Percentiles rank a stretch among this genome's conserved stretches.
Evolutionary conservation across 2,329 filamentous ascomycete species (phyloP).

Genomic region (Colletotrichum tabaci): DNA sequence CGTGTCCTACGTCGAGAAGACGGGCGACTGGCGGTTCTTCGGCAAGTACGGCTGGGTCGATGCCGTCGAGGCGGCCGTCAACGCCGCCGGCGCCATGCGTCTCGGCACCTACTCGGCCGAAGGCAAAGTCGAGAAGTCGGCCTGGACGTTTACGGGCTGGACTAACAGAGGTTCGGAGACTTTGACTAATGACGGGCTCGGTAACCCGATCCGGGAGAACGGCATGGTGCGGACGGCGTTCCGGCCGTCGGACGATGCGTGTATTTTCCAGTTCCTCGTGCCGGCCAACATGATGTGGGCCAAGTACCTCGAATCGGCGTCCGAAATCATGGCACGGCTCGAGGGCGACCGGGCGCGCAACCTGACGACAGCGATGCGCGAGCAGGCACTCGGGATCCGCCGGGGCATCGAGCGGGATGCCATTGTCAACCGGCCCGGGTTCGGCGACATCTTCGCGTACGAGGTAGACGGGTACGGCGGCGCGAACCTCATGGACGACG

Average conservation of each 20-base stretch:
- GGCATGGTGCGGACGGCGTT: constrained; percentile 91
- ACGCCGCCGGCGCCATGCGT: constrained; percentile 78
- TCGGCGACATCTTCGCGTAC: constrained; percentile 80
- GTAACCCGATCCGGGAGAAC: constrained; percentile 86
- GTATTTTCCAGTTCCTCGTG: constrained; percentile 88
- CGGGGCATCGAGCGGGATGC: constrained; percentile 80
- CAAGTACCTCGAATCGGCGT: constrained; percentile 69
- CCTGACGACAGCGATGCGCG: constrained; percentile 68
- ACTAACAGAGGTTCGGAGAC: constrained; percentile 87
- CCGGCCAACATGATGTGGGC: constrained; percentile 91
- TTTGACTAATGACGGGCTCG: constrained; percentile 80
- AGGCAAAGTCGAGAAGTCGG: constrained; percentile 68
- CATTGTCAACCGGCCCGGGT: constrained; percentile 67
- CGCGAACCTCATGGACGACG: constrained; percentile 78
- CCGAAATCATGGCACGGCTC: constrained; percentile 61
- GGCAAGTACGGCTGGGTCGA: constrained; percentile 79
- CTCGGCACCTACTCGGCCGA: constrained; percentile 79
- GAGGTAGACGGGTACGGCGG: constrained; percentile 83
- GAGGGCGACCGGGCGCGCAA: constrained; percentile 58
- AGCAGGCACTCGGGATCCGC: constrained; percentile 74
- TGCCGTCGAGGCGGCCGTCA: constrained; percentile 79
- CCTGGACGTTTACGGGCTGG: constrained; percentile 85
- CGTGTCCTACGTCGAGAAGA: constrained; percentile 82
- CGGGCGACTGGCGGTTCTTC: constrained; percentile 79
- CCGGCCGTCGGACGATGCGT: constrained; percentile 87